Evolutionary conservation across 1,139 yeast genomes (phyloP), one percentile per base, ranked within the genome.

Genomic region (Geotrichum siamense): DNA sequence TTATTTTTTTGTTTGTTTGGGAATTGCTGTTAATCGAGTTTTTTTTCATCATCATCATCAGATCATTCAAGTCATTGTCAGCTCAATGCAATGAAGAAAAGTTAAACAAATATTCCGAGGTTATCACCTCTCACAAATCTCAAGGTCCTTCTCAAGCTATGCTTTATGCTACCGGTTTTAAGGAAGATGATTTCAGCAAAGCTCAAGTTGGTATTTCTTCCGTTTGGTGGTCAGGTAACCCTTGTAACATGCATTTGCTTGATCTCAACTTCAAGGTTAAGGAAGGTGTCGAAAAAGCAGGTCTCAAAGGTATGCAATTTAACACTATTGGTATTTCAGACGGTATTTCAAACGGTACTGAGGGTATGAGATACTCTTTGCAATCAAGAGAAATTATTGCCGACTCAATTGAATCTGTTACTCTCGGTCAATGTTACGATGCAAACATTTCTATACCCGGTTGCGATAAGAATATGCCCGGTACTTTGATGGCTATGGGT

Each of bases 61-160:
- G 47, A 39, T 27, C 47, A 6, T 43, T 43, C 38, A 38, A 36
- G 28, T 31, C 47, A 10, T 28, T 32, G 27, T 21, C 37, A 10
- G 30, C 36, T 13, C 30, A 26, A 32, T 29, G 30, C 16, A 44
- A 36, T 34, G 49, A 47, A 25, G 44, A 50, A 17, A 79, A 78
- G 57, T 72, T 82, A 60, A 91, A 91, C 71, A 81, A 81, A 63
- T 83, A 78, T 66, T 85, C 96, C n/a, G 69, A 82, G 38, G 73
- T 82, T 55, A 80, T 91, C 62, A 91, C 98, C 6, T 82, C 80
- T 62, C 91, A 93, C 53, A 84, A 82, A 61, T 85, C 93, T 45
- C 97, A 91, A 67, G 97, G 97, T 62, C 98, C 97, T 3, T 86
- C 97, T n/a, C 97, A 91, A 68, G 97, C 98, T 48, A 91, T 91